A percentile compares a stretch with the other conserved stretches of the same genome.
phyloP scores from a whole-genome alignment of 805 yeast genomes.

The Sungouiella thailandica region DNA sequence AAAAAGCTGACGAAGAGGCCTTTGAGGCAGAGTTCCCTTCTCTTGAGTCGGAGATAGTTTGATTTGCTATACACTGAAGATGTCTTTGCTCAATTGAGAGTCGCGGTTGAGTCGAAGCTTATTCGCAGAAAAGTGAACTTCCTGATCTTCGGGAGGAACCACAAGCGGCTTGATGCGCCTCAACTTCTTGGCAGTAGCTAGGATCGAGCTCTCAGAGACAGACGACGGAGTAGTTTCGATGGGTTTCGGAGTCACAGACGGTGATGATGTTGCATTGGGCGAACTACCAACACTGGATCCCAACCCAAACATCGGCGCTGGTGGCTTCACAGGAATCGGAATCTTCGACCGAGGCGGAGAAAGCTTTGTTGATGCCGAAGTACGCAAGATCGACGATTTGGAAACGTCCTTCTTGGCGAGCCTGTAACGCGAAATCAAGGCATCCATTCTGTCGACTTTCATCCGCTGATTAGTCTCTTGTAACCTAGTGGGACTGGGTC shows the following conservation, averaged over 20 bases:
- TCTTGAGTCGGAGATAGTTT: too few relatives aligned
- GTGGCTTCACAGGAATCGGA: slow-evolving; percentile 1
- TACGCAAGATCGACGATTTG: background rate
- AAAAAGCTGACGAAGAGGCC: slow-evolving; percentile 1
- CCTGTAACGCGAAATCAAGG: slow-evolving; percentile 29
- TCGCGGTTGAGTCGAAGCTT: too few relatives aligned
- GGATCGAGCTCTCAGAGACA: slow-evolving; percentile 1
- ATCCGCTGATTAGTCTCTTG: slow-evolving; percentile 36
- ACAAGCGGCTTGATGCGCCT: slow-evolving; percentile 33
- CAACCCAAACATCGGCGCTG: slow-evolving; percentile 3
- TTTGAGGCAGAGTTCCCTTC: background rate
- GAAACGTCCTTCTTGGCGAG: slow-evolving; percentile 6
- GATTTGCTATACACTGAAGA: too few relatives aligned
- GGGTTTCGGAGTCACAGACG: background rate
- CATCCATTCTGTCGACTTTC: slow-evolving; percentile 29
- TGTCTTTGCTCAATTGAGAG: too few relatives aligned
- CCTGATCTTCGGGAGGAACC: slow-evolving; percentile 31
- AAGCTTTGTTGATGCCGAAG: slow-evolving; percentile 1
- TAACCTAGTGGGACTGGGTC: slow-evolving; percentile 32
- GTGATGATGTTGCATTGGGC: slow-evolving; percentile 1
- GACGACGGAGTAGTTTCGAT: slow-evolving; percentile 7
- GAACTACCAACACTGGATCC: background rate
- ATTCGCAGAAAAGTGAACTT: too few relatives aligned
- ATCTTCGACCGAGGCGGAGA: slow-evolving; percentile 1
- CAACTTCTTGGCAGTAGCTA: slow-evolving; percentile 28